Evolutionary conservation across 768 basidiomycete genomes (phyloP).

Genomic region (Candolleomyces aberdarensis): DNA sequence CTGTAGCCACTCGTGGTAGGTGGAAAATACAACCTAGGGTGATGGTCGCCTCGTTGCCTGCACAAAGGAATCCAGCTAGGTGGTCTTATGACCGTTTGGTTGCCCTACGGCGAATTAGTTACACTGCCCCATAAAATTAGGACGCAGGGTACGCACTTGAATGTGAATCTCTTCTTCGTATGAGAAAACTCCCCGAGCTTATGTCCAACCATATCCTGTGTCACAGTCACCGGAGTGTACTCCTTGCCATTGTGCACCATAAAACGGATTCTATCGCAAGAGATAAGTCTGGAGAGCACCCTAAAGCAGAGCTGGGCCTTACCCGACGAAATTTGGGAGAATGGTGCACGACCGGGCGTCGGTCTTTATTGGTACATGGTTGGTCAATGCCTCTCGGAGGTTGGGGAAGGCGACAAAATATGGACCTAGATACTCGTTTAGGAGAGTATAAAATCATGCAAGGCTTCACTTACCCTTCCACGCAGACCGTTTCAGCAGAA

Average conservation of each 20-base stretch:
- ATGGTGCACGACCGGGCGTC: slow-evolving; percentile 89
- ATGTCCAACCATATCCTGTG: slow-evolving; percentile 98
- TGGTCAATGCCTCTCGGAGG: slow-evolving; percentile 72
- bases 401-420: slow-evolving; percentile 94
- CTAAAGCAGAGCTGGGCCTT: slow-evolving; percentile 21
- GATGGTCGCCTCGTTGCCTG: too few relatives aligned
- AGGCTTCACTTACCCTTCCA: slow-evolving; percentile 63
- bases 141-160: slow-evolving; percentile 57
- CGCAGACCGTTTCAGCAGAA: slow-evolving; percentile 66
- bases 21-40: too few relatives aligned
- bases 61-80: too few relatives aligned
- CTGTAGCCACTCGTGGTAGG: too few relatives aligned
- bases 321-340: slow-evolving; percentile 96
- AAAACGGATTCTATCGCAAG: slow-evolving; percentile 65
- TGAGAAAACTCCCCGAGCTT: slow-evolving; percentile 94
- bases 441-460: not conserved
- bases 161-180: slow-evolving; percentile 84
- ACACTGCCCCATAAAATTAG: not conserved
- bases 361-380: slow-evolving; percentile 85
- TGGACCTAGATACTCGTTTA: slow-evolving; percentile 58
- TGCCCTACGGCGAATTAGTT: not conserved
- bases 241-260: slow-evolving; percentile 94
- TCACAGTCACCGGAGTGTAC: slow-evolving; percentile 81
- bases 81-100: slow-evolving; percentile 3
- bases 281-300: not conserved